Base-by-base conservation (phyloP, 192 early-diverging fungal genomes). In the Spizellomyces sp. region DNA sequence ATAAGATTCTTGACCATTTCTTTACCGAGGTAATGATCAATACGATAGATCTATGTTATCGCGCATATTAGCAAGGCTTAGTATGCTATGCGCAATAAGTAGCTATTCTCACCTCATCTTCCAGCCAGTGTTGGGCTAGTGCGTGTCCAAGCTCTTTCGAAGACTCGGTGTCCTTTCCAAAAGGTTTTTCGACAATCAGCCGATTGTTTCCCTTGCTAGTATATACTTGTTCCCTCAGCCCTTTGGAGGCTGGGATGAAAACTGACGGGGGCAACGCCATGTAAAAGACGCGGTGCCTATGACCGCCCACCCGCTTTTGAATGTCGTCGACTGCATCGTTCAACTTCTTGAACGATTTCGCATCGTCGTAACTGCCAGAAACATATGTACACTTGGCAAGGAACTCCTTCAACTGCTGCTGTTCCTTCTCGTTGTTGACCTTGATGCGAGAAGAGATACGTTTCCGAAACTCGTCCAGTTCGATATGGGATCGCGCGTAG, bases 1-100 rank as follows among this genome's bases (percentile, higher is more conserved):
- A 96, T 92, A 61, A 98, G 80, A 77, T 96, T 96, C 82, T 98
- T 98, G 71, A 98, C 95, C 96, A 98, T 98, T 75, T 98, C 96
- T 79, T 98, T 98, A 68, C 96, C 96, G 45, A 98, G 88, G 71
- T 99, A 99, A 79, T 99, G 96, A 77, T 99, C 96, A 71, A 99
- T 99, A 63, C 96, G 91, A 86, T 95, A 98, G 61, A 96, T 93
- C 91, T 93, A 64, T n/a, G 12, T 41, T 4, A 36, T 54, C 21
- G 14, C 5, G 6, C 66, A 58, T n/a, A n/a, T 45, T 19, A 44
- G 58, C 42, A 27, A 46, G 17, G 48, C 46, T 8, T 6, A 55
- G 47, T 15, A 59, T 9, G 27, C 21, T 52, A 17, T 59, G 42
- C 41, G n/a, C 46, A 36, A 36, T 2, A 36, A 36, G 27, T 0